Base-by-base conservation (phyloP, 225 moss, liverwort and hornwort genomes). In the Antitrichia curtipendula region DNA sequence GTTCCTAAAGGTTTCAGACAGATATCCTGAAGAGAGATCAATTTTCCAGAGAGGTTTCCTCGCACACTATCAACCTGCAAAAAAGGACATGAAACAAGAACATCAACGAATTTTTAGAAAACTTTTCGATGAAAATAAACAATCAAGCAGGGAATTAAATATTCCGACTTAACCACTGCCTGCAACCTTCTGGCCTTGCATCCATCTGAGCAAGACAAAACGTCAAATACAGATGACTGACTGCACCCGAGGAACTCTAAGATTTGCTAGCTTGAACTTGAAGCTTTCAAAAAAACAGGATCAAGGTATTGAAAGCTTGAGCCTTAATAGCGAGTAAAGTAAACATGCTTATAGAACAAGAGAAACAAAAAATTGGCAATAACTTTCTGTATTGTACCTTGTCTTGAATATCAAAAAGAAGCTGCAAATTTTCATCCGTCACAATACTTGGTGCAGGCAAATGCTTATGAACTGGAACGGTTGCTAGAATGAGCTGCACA, bases 1-100 rank as follows among this genome's bases (percentile, higher is more conserved):
- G 96, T 95, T 90, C 96, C 97, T 75, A 96, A 88, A 82, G 98
- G 98, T 89, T 98, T 98, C 87, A 96, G 82, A 89, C 98, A 98
- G 61, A 98, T 97, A 86, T 98, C 98, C 75, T 97, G 94, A 85
- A 98, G 96, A 61, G 97, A 95, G 65, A 97, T 87, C 68, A 91
- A 81, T 80, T 84, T 90, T 56, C 96, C 95, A 81, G 95, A 92
- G 75, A 86, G 84, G 86, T 95, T 95, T 80, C 93, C 98, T 72
- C 95, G 90, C 83, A 98, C 94, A 85, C 85, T 86, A 92, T 98
- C 95, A 91, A 98, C 86, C 98, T 98, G 93, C 83, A 82, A 49
- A 83, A 24, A 86, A 31, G 50, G 83, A 90, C 43, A 90, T 64
- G 82, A 70, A 88, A 77, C 70, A 81, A 70, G 54, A 73, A 65